Conservation (phyloP, 2,329 filamentous ascomycete genomes). For the Microdochium trichocladiopsis region DNA sequence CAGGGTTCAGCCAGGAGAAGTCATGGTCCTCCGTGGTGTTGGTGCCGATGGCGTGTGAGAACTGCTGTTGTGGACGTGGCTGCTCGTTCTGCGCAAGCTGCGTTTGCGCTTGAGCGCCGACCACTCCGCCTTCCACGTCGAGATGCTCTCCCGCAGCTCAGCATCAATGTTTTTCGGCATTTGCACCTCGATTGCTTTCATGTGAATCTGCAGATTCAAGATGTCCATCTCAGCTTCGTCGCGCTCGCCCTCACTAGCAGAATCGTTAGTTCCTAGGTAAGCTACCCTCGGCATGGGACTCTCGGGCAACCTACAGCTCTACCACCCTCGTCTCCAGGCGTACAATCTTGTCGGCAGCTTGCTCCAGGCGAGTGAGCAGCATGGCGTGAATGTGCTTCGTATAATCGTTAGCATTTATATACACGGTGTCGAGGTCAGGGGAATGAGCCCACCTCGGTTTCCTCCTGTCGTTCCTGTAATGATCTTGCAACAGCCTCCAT, state of each 20-base stretch:
- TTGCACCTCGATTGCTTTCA: slow-evolving; percentile 54
- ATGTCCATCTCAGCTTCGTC: slow-evolving; percentile 53
- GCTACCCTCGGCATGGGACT: background rate
- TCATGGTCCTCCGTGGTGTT: background rate
- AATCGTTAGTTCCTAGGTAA: slow-evolving; percentile 1
- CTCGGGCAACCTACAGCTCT: slow-evolving; percentile 40
- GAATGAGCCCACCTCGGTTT: slow-evolving; percentile 43
- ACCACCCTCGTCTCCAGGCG: slow-evolving; percentile 51
- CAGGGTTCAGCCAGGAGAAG: background rate
- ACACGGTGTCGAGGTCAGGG: too few relatives aligned
- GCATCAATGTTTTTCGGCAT: slow-evolving; percentile 42
- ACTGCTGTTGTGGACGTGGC: background rate
- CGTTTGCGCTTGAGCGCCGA: slow-evolving; percentile 39
- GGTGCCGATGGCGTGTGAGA: background rate
- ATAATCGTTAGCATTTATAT: slow-evolving; percentile 14
- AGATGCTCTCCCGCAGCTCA: slow-evolving; percentile 51
- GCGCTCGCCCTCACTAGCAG: slow-evolving; percentile 44
- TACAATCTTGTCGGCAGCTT: slow-evolving; percentile 49
- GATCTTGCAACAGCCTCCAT: slow-evolving; percentile 41
- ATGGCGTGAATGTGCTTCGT: slow-evolving; percentile 54
- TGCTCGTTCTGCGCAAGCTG: slow-evolving; percentile 3
- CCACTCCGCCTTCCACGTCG: slow-evolving; percentile 57
- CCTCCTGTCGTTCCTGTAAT: slow-evolving; percentile 48
- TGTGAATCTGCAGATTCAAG: slow-evolving; percentile 52
- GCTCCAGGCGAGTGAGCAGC: slow-evolving; percentile 50